A percentile compares a stretch with the other conserved stretches of the same genome.
Conservation (phyloP, 495 filamentous ascomycete species). For the Aspergillus funiculosus region DNA sequence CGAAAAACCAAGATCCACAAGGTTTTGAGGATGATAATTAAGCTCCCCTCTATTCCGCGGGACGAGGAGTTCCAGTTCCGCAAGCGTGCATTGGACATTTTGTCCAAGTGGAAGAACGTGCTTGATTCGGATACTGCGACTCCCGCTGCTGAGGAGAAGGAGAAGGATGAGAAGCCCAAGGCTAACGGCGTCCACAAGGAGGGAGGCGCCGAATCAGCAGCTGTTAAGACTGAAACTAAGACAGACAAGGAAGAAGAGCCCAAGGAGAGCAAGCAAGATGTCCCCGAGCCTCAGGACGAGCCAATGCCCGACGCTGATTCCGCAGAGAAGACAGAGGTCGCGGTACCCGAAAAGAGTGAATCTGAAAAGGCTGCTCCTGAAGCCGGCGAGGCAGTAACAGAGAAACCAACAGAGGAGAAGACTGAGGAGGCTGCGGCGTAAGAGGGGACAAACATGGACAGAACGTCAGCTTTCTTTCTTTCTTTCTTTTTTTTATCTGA, state of each 20-base stretch:
- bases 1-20: slow-evolving; percentile 87
- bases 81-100: slow-evolving; percentile 61
- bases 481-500: neutral
- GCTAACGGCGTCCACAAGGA: slow-evolving; percentile 51
- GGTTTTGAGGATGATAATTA: slow-evolving; percentile 84
- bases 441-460: no score
- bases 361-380: slow-evolving; percentile 18
- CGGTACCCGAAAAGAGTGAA: slow-evolving; percentile 23
- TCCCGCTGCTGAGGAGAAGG: slow-evolving; percentile 31
- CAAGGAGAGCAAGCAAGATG: slow-evolving; percentile 39
- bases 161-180: slow-evolving; percentile 41
- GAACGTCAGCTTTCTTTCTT: neutral
- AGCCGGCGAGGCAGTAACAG: slow-evolving; percentile 18
- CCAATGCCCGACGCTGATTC: slow-evolving; percentile 33
- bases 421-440: slow-evolving; percentile 18
- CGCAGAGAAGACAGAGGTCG: slow-evolving; percentile 22
- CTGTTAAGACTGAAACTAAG: slow-evolving; percentile 34
- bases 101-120: slow-evolving; percentile 77
- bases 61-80: slow-evolving; percentile 85
- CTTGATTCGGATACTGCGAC: slow-evolving; percentile 53
- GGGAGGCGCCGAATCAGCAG: slow-evolving; percentile 34
- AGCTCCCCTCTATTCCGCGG: slow-evolving; percentile 70
- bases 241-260: slow-evolving; percentile 44
- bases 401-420: slow-evolving; percentile 16
- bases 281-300: slow-evolving; percentile 34